phyloP scores from a whole-genome alignment of 441 rosid species.

The Aquilaria agallochum region DNA sequence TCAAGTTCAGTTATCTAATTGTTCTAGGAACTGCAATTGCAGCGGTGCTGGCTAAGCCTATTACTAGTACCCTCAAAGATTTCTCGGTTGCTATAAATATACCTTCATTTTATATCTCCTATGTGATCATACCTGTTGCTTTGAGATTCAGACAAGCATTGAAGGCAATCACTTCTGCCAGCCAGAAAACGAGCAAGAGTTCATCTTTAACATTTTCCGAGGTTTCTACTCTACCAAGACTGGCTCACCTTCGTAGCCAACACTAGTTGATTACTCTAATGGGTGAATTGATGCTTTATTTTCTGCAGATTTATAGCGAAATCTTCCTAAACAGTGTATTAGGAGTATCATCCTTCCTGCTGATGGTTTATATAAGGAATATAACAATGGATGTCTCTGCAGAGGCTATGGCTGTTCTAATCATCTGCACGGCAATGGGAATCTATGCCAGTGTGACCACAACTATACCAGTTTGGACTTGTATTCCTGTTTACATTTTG shows the following conservation, averaged over 20 bases:
- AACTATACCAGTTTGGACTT: slow-evolving; percentile 49
- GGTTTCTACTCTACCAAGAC: slow-evolving; percentile 23
- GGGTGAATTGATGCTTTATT: neutral
- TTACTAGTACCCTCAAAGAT: slow-evolving; percentile 32
- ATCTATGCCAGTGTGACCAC: slow-evolving; percentile 36
- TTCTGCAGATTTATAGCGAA: slow-evolving; percentile 51
- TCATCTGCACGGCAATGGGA: slow-evolving; percentile 50
- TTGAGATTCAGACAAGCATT: slow-evolving; percentile 30
- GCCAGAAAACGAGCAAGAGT: slow-evolving; percentile 30
- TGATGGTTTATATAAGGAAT: slow-evolving; percentile 41
- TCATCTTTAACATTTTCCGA: slow-evolving; percentile 42
- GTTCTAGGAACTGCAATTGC: slow-evolving; percentile 34
- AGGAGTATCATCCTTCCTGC: slow-evolving; percentile 53
- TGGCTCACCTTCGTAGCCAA: no score
- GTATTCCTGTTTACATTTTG: slow-evolving; percentile 39
- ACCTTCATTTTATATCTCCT: slow-evolving; percentile 48
- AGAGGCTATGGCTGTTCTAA: slow-evolving; percentile 42
- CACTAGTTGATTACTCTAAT: neutral
- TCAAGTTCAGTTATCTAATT: slow-evolving; percentile 29
- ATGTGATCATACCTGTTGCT: slow-evolving; percentile 43
- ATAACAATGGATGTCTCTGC: slow-evolving; percentile 58
- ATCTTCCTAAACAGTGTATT: slow-evolving; percentile 60
- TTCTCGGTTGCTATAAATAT: slow-evolving; percentile 33
- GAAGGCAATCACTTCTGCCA: slow-evolving; percentile 27
- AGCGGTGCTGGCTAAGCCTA: slow-evolving; percentile 34